Percentiles rank a stretch among this genome's conserved stretches.
Conservation (phyloP, 352 stramenopile species). For the Globisporangium barbulae region DNA sequence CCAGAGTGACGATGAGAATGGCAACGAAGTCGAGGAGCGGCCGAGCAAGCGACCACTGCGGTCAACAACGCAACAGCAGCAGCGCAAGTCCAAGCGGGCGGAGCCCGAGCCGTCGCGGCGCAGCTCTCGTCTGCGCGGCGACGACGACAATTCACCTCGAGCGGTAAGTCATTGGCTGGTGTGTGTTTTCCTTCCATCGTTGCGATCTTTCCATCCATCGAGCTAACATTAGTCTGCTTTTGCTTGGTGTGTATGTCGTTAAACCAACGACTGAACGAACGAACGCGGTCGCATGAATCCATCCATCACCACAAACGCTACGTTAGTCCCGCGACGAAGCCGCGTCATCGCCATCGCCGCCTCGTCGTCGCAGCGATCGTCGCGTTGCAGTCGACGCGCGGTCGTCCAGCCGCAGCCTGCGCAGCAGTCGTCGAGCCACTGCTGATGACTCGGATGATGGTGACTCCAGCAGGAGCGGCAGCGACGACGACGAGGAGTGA, state of each 20-base stretch:
- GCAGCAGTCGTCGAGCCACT: background rate
- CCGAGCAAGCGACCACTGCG: constrained; percentile 7
- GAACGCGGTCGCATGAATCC: constrained; percentile 1
- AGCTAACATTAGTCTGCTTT: background rate
- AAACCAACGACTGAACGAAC: background rate
- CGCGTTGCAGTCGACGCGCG: constrained; percentile 11
- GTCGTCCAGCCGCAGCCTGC: constrained; percentile 1
- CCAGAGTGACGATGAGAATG: background rate
- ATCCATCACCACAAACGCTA: background rate
- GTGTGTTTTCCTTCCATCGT: background rate
- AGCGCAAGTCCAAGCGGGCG: background rate
- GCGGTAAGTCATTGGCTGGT: constrained; percentile 1
- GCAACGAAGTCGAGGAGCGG: constrained; percentile 5
- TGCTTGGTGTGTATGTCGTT: background rate
- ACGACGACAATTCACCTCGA: background rate
- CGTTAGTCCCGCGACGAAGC: background rate
- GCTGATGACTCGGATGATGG: background rate
- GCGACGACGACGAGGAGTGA: constrained; percentile 4
- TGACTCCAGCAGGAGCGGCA: background rate
- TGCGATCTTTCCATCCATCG: background rate
- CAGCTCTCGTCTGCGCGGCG: constrained; percentile 12
- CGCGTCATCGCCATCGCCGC: constrained; percentile 6
- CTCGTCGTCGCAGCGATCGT: constrained; percentile 14
- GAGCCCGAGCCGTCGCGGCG: constrained; percentile 10
- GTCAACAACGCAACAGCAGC: background rate